A percentile compares a stretch with the other conserved stretches of the same genome.
These are phyloP conservation scores for Starmera caribaea DNA, from an alignment of 805 yeast species.

Conservation along the genomic window DNA sequence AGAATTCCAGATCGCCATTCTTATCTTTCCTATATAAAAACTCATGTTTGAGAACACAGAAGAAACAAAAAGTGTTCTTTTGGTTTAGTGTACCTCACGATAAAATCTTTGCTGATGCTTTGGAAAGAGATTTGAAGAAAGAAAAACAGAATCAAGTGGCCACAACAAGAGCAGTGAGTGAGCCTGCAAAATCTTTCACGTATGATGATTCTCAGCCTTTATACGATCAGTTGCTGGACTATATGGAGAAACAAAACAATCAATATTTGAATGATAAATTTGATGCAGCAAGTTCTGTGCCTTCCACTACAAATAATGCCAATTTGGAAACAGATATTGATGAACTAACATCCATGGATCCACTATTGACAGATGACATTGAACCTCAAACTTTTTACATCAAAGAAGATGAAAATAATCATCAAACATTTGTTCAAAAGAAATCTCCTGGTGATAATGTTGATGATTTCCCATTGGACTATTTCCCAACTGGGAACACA, in stretches of 20 bases:
- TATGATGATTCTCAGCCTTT: conserved; percentile 47
- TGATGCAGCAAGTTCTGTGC: background rate
- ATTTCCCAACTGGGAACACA: conserved; percentile 32
- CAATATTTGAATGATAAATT: conserved; percentile 1
- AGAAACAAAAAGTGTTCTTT: conserved; percentile 92
- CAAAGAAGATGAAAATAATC: conserved; percentile 12
- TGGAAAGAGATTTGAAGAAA: conserved; percentile 83
- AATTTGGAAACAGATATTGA: conserved; percentile 1
- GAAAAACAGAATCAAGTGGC: conserved; percentile 53
- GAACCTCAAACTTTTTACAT: conserved; percentile 10
- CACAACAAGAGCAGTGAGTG: conserved; percentile 62
- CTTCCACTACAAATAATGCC: background rate
- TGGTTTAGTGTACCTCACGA: conserved; percentile 97
- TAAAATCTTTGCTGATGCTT: conserved; percentile 81
- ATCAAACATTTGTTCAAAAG: background rate
- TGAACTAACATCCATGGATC: background rate
- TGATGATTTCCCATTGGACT: conserved; percentile 67
- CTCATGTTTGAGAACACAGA: conserved; percentile 85
- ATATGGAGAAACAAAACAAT: conserved; percentile 25
- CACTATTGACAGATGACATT: background rate
- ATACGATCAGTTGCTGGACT: conserved; percentile 41
- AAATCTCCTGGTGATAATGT: conserved; percentile 3
- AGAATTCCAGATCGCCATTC: conserved; percentile 78
- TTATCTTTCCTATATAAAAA: conserved; percentile 77
- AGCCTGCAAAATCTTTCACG: conserved; percentile 72